Evolutionary conservation across 202 grass and related monocot genomes (phyloP), one percentile per base, ranked within the genome.

Genomic region (Bolboschoenoplectus hybrid): DNA sequence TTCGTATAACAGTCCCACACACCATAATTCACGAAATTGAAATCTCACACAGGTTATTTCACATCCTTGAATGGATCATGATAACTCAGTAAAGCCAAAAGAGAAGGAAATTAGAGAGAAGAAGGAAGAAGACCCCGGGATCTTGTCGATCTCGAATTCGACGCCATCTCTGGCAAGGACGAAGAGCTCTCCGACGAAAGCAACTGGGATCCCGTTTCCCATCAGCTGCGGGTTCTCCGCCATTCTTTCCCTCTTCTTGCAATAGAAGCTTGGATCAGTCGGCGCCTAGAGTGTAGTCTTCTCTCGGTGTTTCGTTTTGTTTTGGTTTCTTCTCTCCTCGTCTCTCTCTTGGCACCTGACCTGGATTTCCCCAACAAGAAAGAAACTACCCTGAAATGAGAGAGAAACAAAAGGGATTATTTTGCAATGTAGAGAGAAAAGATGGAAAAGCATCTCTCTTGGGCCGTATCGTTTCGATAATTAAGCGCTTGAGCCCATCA

Each of bases 91-190:
- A 52, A 76, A 76, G 7, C 11, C 5, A n/a, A 82, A 63, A 53
- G 2, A 50, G 20, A 49, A 47, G 9, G 34, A 19, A 70, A 57
- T 52, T 14, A 14, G 36, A 64, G 40, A 41, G 17, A 69, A n/a
- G 58, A 11, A 53, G 20, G 74, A 62, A 34, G 11, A 11, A 83
- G 61, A 98, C 97, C 87, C 92, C 2, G 91, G 90, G 90, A 98
- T 98, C 89, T 98, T 98, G 88, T 98, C 92, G 92, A 98, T 89
- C 86, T 96, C 86, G 89, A 96, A 98, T 84, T 98, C 93, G 80
- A 98, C 92, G 88, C 97, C 97, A 61, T 91, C 97, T 81, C 97
- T 91, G 65, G 91, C 86, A 78, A 98, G 97, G 66, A 98, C 97
- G 88, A 96, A 98, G 80, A 94, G 79, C 91, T 98, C 97, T 60